Conservation (phyloP, 2,329 filamentous ascomycete genomes). For the Blastomyces gilchristii region DNA sequence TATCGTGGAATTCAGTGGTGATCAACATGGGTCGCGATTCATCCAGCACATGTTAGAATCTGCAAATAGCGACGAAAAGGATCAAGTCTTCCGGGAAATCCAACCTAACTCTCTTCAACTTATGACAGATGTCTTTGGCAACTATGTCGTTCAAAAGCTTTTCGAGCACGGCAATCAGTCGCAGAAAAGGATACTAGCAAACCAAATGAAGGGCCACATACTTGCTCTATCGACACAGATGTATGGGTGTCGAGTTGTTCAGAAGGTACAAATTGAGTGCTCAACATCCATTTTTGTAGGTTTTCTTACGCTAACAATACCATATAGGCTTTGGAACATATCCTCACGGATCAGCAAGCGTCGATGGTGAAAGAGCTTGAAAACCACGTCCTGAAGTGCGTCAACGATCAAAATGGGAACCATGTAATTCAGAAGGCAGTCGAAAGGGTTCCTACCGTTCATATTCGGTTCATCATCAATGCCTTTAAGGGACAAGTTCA, state of each 20-base stretch:
- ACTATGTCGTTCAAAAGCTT: conserved; percentile 96
- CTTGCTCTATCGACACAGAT: conserved; percentile 70
- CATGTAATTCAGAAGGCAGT: conserved; percentile 95
- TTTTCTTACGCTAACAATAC: conserved; percentile 10
- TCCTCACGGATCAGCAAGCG: conserved; percentile 84
- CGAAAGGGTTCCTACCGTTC: conserved; percentile 62
- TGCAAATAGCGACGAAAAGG: conserved; percentile 93
- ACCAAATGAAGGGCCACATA: conserved; percentile 79
- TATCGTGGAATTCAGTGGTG: conserved; percentile 88
- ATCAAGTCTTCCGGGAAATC: conserved; percentile 79
- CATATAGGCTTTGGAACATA: conserved; percentile 67
- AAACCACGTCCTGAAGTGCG: conserved; percentile 61
- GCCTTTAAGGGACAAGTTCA: conserved; percentile 67
- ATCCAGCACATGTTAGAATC: conserved; percentile 87
- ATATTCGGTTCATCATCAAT: conserved; percentile 77
- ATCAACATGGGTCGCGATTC: conserved; percentile 90
- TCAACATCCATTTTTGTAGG: conserved; percentile 11
- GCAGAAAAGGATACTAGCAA: conserved; percentile 79
- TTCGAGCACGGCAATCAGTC: conserved; percentile 91
- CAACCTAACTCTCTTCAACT: conserved; percentile 72
- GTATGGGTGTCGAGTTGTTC: conserved; percentile 91
- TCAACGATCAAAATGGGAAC: conserved; percentile 85
- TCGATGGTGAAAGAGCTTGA: conserved; percentile 75
- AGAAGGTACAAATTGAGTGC: conserved; percentile 53
- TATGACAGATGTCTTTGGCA: conserved; percentile 95